Evolutionary conservation across 148 eudicot genomes (phyloP).

Genomic region (Vaccinium myrtillus): DNA sequence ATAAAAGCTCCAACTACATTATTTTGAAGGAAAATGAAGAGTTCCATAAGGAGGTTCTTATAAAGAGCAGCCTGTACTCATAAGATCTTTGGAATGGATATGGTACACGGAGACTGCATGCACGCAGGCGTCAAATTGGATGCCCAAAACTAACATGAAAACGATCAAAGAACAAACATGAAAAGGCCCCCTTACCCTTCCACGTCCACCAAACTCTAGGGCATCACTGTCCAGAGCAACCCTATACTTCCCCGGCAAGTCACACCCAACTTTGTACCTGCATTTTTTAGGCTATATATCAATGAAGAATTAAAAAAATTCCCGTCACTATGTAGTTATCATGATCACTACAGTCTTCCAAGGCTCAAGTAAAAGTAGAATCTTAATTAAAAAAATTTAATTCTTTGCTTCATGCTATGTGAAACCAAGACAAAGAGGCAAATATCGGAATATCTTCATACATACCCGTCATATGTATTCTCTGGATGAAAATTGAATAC

Average conservation of each 20-base stretch:
- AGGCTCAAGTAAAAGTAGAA: not conserved
- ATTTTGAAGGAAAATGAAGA: not conserved
- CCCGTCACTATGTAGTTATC: not conserved
- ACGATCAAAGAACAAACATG: not conserved
- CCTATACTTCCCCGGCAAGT: slow-evolving; percentile 94
- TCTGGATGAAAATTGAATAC: slow-evolving; percentile 94
- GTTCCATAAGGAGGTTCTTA: not conserved
- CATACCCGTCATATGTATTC: slow-evolving; percentile 87
- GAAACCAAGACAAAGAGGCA: not conserved
- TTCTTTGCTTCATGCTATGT: not conserved
- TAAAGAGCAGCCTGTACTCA: not conserved
- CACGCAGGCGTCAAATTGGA: not conserved
- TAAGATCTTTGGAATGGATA: not conserved
- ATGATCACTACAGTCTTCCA: not conserved
- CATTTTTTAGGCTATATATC: slow-evolving; percentile 12
- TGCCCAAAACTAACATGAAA: not conserved
- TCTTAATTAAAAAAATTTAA: not conserved
- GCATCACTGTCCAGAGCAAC: slow-evolving; percentile 98
- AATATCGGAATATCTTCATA: not conserved
- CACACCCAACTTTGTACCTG: slow-evolving; percentile 97
- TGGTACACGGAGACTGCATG: not conserved
- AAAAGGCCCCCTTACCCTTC: slow-evolving; percentile 64
- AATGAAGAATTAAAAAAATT: not conserved
- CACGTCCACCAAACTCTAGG: slow-evolving; percentile 86
- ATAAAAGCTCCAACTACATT: not conserved